Conservation (phyloP, 441 rosid species). For the Populus hybrid region DNA sequence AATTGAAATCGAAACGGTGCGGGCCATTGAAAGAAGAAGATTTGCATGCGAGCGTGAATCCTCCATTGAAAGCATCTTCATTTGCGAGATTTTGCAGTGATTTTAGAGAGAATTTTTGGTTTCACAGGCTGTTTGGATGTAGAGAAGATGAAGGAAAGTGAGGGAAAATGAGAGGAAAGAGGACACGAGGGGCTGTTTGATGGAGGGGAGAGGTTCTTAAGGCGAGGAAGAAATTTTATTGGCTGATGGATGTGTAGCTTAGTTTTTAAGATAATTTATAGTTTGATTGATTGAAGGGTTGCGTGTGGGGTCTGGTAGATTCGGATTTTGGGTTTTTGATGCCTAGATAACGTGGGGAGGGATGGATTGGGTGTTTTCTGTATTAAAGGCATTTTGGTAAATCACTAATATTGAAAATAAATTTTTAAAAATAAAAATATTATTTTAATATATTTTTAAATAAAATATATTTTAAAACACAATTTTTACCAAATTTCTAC, state of each 20-base stretch:
- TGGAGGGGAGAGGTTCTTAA: not conserved
- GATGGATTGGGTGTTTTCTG: not conserved
- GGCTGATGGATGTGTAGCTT: not conserved
- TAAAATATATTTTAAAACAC: no score
- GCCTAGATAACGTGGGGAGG: not conserved
- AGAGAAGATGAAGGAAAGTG: slow-evolving; percentile 13
- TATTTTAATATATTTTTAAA: no score
- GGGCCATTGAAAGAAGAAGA: slow-evolving; percentile 39
- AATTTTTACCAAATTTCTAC: no score
- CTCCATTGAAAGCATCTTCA: slow-evolving; percentile 68
- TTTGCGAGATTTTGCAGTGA: slow-evolving; percentile 11
- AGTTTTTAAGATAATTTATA: no score
- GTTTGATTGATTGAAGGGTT: not conserved
- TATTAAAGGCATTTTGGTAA: no score
- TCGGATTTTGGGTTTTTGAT: not conserved
- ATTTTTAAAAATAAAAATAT: no score
- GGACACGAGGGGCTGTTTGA: not conserved
- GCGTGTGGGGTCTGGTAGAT: not conserved
- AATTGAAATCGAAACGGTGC: slow-evolving; percentile 38
- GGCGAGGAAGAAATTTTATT: slow-evolving; percentile 15
- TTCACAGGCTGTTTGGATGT: slow-evolving; percentile 15
- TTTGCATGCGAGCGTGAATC: slow-evolving; percentile 36
- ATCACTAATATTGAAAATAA: no score
- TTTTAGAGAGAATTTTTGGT: not conserved
- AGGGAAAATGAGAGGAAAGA: slow-evolving; percentile 1